Conservation (phyloP, 345 rosid species). For the Heritiera littoralis region DNA sequence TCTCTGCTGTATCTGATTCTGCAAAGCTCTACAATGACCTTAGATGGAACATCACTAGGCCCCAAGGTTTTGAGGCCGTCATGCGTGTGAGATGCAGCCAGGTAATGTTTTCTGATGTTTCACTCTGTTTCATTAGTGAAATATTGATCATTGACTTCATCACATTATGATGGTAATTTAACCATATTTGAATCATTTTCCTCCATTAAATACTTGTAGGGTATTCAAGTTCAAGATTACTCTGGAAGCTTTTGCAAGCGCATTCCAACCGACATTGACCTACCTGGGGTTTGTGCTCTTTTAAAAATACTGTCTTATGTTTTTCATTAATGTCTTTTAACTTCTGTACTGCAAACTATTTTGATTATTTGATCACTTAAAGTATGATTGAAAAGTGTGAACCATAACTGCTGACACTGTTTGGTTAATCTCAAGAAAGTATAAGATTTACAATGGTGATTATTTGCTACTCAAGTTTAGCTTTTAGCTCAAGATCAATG, state of each 20-base stretch:
- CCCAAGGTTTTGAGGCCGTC: constrained; percentile 98
- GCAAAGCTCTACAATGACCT: constrained; percentile 97
- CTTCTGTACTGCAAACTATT: not conserved
- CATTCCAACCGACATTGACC: constrained; percentile 93
- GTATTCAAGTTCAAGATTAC: constrained; percentile 96
- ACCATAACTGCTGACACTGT: not conserved
- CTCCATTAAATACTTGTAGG: constrained; percentile 46
- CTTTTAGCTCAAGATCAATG: not conserved
- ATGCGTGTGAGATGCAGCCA: constrained; percentile 98
- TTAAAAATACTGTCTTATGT: constrained; percentile 10
- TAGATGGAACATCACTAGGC: constrained; percentile 96
- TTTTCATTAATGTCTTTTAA: not conserved
- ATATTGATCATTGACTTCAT: not conserved
- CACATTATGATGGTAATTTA: constrained; percentile 12
- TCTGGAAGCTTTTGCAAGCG: constrained; percentile 94
- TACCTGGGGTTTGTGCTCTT: constrained; percentile 76
- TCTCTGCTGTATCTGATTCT: constrained; percentile 88
- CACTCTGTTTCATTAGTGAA: not conserved
- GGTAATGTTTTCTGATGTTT: constrained; percentile 42
- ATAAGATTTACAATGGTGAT: not conserved
- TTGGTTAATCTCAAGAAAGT: not conserved
- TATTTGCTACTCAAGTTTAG: not conserved
- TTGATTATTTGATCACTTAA: not conserved
- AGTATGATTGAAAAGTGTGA: constrained; percentile 4
- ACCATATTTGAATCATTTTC: not conserved